Percentiles rank a stretch among this genome's conserved stretches.
Evolutionary conservation across 768 basidiomycete species (phyloP).

Genomic region (Paxillus rubicundulus): DNA sequence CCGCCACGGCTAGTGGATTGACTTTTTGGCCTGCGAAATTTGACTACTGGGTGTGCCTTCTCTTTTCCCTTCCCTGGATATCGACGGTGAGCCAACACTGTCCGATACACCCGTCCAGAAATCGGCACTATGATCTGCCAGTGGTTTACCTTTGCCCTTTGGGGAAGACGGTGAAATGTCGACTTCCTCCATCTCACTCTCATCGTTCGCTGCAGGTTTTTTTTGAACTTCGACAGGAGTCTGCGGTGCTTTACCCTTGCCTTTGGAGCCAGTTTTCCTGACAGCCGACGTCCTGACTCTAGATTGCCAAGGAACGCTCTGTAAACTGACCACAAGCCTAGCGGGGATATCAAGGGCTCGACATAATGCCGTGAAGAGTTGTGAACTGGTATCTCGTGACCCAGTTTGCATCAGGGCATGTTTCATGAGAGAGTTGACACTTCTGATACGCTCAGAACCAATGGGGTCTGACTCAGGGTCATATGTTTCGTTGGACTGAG

Average conservation of each 20-base stretch:
- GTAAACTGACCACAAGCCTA: constrained; percentile 84
- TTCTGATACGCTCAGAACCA: constrained; percentile 68
- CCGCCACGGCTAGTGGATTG: constrained; percentile 45
- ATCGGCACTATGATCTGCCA: constrained; percentile 1
- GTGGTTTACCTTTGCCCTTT: constrained; percentile 35
- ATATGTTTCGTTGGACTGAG: constrained; percentile 29
- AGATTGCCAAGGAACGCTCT: constrained; percentile 89
- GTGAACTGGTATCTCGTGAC: constrained; percentile 81
- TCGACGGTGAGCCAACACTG: constrained; percentile 6
- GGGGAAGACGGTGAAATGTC: constrained; percentile 25
- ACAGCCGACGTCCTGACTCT: constrained; percentile 48
- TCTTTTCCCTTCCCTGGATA: constrained; percentile 55
- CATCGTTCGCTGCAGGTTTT: constrained; percentile 32
- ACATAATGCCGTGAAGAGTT: constrained; percentile 88
- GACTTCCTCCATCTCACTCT: constrained; percentile 40
- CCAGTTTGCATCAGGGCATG: constrained; percentile 80
- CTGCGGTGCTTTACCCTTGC: constrained; percentile 33
- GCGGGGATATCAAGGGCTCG: constrained; percentile 84
- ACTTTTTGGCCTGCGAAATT: constrained; percentile 53
- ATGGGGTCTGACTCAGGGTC: constrained; percentile 41
- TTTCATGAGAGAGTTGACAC: constrained; percentile 89
- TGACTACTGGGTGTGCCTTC: constrained; percentile 54
- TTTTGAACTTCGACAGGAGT: constrained; percentile 17
- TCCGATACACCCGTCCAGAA: neutral
- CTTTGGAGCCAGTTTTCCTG: constrained; percentile 40